These are phyloP conservation scores for Ramaria rubella DNA, from an alignment of 768 basidiomycete species.

Conservation along the genomic window DNA sequence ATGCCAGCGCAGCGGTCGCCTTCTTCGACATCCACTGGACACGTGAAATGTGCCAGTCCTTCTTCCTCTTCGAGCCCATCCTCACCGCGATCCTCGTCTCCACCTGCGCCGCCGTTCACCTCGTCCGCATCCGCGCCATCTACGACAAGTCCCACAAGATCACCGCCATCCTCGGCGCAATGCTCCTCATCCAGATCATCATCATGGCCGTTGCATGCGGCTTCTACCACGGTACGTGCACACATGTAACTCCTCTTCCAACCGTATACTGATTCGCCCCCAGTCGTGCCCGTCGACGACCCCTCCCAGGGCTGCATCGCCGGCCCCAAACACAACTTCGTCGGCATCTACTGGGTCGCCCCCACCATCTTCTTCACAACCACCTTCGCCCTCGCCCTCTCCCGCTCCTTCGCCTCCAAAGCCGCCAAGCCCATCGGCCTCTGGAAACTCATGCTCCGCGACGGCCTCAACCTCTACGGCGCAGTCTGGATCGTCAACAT, in stretches of 20 bases:
- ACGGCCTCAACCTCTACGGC: constrained; percentile 80
- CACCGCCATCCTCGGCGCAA: constrained; percentile 48
- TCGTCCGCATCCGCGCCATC: constrained; percentile 73
- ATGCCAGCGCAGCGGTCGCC: constrained; percentile 78
- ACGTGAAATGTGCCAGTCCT: constrained; percentile 54
- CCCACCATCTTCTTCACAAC: constrained; percentile 66
- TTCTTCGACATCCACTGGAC: constrained; percentile 77
- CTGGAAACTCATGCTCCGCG: constrained; percentile 89
- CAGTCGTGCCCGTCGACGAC: constrained; percentile 62
- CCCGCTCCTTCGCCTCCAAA: constrained; percentile 53
- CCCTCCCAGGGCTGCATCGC: constrained; percentile 79
- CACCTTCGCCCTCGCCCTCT: constrained; percentile 57
- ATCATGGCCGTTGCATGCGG: constrained; percentile 69
- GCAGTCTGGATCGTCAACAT: constrained; percentile 78
- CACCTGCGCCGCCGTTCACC: constrained; percentile 62
- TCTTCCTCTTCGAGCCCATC: constrained; percentile 84
- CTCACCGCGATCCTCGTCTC: constrained; percentile 75
- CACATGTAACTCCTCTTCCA: constrained; percentile 1
- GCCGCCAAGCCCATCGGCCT: constrained; percentile 48
- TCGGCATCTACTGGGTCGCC: constrained; percentile 79
- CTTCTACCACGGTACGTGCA: constrained; percentile 68
- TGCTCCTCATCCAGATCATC: constrained; percentile 63
- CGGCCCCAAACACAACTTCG: constrained; percentile 76
- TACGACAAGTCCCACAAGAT: constrained; percentile 58
- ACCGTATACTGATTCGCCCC: neutral